Conservation (phyloP, 2,329 filamentous ascomycete genomes). For the Claviceps pusilla region DNA sequence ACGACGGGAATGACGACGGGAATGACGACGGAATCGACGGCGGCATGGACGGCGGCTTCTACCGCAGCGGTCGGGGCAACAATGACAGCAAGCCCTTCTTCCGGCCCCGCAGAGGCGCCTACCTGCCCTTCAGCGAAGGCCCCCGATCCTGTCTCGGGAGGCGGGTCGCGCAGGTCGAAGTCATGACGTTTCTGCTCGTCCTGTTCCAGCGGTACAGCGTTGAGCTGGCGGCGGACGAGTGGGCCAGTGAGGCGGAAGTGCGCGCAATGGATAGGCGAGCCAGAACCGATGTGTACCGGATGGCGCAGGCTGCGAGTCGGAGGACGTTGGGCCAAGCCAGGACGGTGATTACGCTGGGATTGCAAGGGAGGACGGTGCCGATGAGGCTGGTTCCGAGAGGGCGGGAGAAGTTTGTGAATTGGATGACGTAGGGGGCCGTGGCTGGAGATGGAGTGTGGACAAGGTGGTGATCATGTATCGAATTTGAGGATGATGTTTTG, state of each 20-base stretch:
- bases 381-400: conserved; percentile 55
- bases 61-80: conserved; percentile 24
- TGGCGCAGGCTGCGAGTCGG: conserved; percentile 41
- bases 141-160: conserved; percentile 42
- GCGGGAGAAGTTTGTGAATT: conserved; percentile 48
- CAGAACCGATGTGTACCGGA: conserved; percentile 41
- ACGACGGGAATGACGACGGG: too few species aligned
- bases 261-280: conserved; percentile 30
- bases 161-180: conserved; percentile 44
- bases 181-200: conserved; percentile 39
- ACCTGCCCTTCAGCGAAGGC: conserved; percentile 44
- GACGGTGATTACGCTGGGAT: conserved; percentile 57
- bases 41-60: conserved; percentile 27
- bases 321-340: conserved; percentile 38
- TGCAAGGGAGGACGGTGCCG: conserved; percentile 47
- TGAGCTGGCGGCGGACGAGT: conserved; percentile 53
- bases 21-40: conserved; percentile 26
- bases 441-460: neutral
- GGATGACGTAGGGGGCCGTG: conserved; percentile 12
- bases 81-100: conserved; percentile 44
- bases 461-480: neutral
- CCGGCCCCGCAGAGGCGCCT: conserved; percentile 40
- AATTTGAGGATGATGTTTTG: neutral
- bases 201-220: conserved; percentile 47
- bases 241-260: conserved; percentile 39